Evolutionary conservation across 768 basidiomycete species (phyloP).

Genomic region (Termitomyces sp.): DNA sequence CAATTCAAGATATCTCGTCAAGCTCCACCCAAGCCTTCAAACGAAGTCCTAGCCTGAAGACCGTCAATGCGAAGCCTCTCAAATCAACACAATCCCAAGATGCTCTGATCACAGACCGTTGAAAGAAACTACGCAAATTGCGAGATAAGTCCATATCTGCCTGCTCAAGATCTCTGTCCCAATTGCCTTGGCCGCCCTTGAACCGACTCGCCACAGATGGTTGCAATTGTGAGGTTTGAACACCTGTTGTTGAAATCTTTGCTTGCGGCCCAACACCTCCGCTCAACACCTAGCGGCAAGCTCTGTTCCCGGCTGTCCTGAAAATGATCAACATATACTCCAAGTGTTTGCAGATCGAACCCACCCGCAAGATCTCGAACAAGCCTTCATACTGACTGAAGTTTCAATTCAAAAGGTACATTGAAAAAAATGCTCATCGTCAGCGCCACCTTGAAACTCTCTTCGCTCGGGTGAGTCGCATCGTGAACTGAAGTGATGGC

Average conservation of each 20-base stretch:
- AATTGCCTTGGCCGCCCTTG: background rate
- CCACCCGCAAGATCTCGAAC: background rate
- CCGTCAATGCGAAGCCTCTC: background rate
- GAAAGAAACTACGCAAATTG: background rate
- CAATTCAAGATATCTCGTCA: background rate
- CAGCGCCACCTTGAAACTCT: background rate
- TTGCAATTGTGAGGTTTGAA: background rate
- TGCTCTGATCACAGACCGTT: background rate
- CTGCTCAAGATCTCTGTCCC: background rate
- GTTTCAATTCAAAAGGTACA: background rate
- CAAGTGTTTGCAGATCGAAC: background rate
- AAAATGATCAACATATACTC: background rate
- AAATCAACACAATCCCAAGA: background rate
- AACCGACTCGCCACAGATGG: background rate
- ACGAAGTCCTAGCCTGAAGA: background rate
- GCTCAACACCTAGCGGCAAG: too few relatives aligned
- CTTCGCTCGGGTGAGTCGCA: background rate
- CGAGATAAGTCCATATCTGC: background rate
- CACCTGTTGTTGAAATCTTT: background rate
- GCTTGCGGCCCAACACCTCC: background rate
- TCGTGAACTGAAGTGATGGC: background rate
- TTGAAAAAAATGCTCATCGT: background rate
- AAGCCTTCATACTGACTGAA: background rate
- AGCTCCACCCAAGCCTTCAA: background rate
- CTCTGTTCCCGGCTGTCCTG: background rate